Evolutionary conservation across 148 eudicot species (phyloP).

Genomic region (Heliamphora exappendiculata): DNA sequence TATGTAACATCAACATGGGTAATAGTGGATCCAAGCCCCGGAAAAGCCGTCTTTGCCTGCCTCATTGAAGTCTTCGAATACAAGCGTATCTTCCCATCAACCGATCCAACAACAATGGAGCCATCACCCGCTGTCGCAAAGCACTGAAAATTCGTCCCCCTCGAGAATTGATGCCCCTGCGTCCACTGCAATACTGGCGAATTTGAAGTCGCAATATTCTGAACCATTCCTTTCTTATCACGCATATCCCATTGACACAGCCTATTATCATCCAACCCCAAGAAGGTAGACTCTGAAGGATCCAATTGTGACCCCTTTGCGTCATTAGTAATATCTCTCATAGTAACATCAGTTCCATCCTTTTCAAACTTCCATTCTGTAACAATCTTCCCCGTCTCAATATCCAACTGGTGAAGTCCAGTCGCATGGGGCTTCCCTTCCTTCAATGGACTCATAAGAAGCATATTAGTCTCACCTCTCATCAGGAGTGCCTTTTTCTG

Average conservation of each 20-base stretch:
- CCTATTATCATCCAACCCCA: constrained; percentile 89
- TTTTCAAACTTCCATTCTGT: constrained; percentile 93
- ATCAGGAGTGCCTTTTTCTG: constrained; percentile 77
- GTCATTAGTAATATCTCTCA: constrained; percentile 89
- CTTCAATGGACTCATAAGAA: constrained; percentile 69
- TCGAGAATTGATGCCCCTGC: constrained; percentile 86
- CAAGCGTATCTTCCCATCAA: constrained; percentile 92
- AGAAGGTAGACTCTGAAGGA: constrained; percentile 80
- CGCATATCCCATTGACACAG: constrained; percentile 97
- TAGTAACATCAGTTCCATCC: constrained; percentile 71
- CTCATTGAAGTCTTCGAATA: constrained; percentile 92
- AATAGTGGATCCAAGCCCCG: constrained; percentile 87
- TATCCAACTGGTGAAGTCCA: constrained; percentile 83
- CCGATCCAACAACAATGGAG: constrained; percentile 87
- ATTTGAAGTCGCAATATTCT: constrained; percentile 32
- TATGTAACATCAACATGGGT: constrained; percentile 94
- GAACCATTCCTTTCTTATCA: constrained; percentile 74
- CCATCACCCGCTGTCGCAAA: constrained; percentile 97
- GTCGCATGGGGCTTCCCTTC: constrained; percentile 67
- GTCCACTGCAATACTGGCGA: constrained; percentile 86
- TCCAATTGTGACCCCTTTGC: constrained; percentile 79
- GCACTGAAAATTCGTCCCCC: constrained; percentile 92
- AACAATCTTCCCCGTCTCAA: constrained; percentile 85
- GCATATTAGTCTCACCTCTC: constrained; percentile 93
- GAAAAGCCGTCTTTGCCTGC: constrained; percentile 94